phyloP scores from a whole-genome alignment of 2,329 filamentous ascomycete species.

The Allantophomopsis lycopodina region DNA sequence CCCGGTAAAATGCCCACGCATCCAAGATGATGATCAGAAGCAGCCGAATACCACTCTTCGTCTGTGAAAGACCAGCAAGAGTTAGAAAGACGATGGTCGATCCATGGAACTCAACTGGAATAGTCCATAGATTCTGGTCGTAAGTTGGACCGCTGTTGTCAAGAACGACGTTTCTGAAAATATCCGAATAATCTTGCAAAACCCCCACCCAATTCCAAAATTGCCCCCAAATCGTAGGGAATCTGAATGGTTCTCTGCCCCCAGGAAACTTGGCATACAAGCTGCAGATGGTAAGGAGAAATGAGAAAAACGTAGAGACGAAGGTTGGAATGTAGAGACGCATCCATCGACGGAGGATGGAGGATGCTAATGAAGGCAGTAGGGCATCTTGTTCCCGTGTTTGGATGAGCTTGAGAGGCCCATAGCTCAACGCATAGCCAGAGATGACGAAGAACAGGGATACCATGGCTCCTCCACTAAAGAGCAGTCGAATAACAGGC shows the following conservation, averaged over 20 bases:
- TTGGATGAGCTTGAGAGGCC: slow-evolving; percentile 22
- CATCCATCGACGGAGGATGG: slow-evolving; percentile 26
- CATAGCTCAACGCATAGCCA: slow-evolving; percentile 26
- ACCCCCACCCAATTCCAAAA: no score
- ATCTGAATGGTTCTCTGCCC: no score
- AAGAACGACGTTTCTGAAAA: no score
- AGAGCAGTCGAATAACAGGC: slow-evolving; percentile 25
- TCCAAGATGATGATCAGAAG: slow-evolving; percentile 6
- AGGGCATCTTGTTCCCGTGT: slow-evolving; percentile 18
- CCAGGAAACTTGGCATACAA: no score
- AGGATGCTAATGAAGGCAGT: slow-evolving; percentile 23
- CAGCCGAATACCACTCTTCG: slow-evolving; percentile 12
- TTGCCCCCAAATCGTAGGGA: no score
- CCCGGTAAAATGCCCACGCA: not conserved
- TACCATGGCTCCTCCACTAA: slow-evolving; percentile 27
- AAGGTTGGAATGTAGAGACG: slow-evolving; percentile 26
- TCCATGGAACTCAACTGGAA: slow-evolving; percentile 20
- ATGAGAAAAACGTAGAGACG: slow-evolving; percentile 21
- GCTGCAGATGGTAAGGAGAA: no score
- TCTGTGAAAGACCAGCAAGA: slow-evolving; percentile 16
- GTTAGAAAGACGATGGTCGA: slow-evolving; percentile 20
- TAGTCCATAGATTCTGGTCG: slow-evolving; percentile 21
- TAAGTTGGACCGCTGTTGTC: slow-evolving; percentile 8
- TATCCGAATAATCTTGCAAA: no score
- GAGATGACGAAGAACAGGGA: slow-evolving; percentile 33